Base-by-base conservation (phyloP, 1,139 yeast genomes). In the Taphrina wiesneri region DNA sequence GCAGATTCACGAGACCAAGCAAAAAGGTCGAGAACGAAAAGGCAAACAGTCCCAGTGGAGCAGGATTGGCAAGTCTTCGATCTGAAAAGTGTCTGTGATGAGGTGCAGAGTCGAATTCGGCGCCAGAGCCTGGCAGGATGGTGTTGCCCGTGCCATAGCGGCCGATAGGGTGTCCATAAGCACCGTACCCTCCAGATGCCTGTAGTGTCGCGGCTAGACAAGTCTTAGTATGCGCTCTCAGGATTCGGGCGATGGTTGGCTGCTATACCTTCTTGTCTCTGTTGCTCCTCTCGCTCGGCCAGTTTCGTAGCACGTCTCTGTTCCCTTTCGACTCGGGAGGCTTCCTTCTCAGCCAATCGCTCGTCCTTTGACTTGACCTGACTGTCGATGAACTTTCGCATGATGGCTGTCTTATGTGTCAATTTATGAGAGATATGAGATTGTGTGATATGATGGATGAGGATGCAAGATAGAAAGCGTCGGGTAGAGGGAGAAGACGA, bases 291-390 rank as follows among this genome's bases (percentile, higher is more conserved):
- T 17, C 28, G 23, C n/a, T 52, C 56, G 15, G 59, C 59, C 9
- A 11, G 23, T 21, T 43, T 36, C 21, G 46, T 19, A 30, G 59
- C 49, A 5, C 32, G 23, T 25, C 36, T 19, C 59, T 54, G 36
- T 7, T 21, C 59, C 7, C 36, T 21, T n/a, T 36, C 59, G n/a
- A n/a, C 49, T 15, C 59, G 11, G 39, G 49, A 15, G 9, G 32
- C 59, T 17, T 54, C 59, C 36, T 54, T 54, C 59, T 54, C 59
- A n/a, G 59, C 49, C 4, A 25, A 21, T 23, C 59, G 59, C 25
- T 54, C 59, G 2, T 54, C 59, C 59, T 54, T 54, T 39, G 59
- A 54, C 59, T 54, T 54, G 13, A 54, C 59, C 36, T 54, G 59
- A 9, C 49, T 39, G 26, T 54, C 59, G 36, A 54, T 54, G 49